Base-by-base conservation (phyloP, 2,329 filamentous ascomycete species). In the Zasmidium citrigriseum region DNA sequence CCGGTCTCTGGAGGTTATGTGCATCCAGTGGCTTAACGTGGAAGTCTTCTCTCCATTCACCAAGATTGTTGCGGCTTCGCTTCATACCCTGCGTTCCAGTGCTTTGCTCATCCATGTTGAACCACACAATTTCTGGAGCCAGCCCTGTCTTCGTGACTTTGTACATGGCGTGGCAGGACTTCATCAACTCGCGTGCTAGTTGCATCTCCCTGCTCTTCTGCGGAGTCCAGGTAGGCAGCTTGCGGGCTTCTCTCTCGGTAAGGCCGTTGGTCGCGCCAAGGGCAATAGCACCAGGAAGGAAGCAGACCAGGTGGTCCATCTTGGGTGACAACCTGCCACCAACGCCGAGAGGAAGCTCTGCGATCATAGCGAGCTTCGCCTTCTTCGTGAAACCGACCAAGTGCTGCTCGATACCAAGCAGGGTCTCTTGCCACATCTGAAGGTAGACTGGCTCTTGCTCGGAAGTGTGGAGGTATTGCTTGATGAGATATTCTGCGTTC, bases 401-500 rank as follows among this genome's bases (percentile, higher is more conserved):
- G 72, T 99, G 88, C 76, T 96, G 96, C 69, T 93, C 91, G 57
- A 98, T 87, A 51, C 93, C 95, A 16, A 79, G 80, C 47, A 99
- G 80, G 14, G 91, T 83, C 72, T 99, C 89, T 41, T 93, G 83
- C 93, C 96, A 99, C 87, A 99, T 90, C 14, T 95, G 90, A 64
- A 88, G 82, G 75, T 99, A 99, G 16, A 98, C 78, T 0, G 86
- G 82, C 73, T 99, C 93, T 70, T 93, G 82, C 72, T 89, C 86
- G 56, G 90, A 90, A 12, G 95, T 99, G 75, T 99, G 95, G 20
- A 97, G 82, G 72, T 96, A 98, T 74, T 99, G 95, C 78, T 99
- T 99, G 80, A 98, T 96, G 52, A 99, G 85, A 74, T 99, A 99
- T 77, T 99, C 91, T n/a, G n/a, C n/a, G n/a, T n/a, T n/a, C n/a